Conservation (phyloP, 768 basidiomycete species). For the Tricholoma hemisulphureum region DNA sequence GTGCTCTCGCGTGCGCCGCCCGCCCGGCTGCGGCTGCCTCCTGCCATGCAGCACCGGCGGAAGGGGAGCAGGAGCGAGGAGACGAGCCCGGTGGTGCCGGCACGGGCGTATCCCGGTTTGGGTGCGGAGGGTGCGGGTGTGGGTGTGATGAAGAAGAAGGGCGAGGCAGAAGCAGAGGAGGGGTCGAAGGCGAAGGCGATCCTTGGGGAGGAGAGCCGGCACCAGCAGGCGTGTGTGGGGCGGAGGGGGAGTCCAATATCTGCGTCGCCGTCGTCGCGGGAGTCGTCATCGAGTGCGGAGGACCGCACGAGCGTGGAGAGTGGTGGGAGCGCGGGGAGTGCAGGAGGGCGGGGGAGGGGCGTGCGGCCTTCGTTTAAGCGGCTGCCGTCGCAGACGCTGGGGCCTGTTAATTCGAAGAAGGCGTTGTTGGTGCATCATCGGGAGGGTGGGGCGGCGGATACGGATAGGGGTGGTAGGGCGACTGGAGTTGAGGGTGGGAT, state of each 20-base stretch:
- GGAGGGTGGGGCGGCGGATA: slow-evolving; percentile 20
- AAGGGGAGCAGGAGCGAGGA: background rate
- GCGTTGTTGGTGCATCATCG: slow-evolving; percentile 38
- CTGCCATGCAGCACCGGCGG: slow-evolving; percentile 26
- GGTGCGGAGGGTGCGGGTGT: slow-evolving; percentile 13
- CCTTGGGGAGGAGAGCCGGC: slow-evolving; percentile 2
- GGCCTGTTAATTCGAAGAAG: slow-evolving; percentile 55
- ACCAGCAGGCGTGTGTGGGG: background rate
- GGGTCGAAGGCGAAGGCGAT: too few species aligned
- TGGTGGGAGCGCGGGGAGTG: slow-evolving; percentile 22
- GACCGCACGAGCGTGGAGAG: slow-evolving; percentile 22
- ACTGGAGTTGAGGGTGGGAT: background rate
- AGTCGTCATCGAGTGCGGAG: slow-evolving; percentile 33
- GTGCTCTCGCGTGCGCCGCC: slow-evolving; percentile 37
- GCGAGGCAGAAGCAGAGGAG: background rate
- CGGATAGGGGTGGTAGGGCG: background rate
- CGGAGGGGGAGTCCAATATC: slow-evolving; percentile 1
- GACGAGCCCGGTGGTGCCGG: slow-evolving; percentile 16
- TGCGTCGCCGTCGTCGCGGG: slow-evolving; percentile 26
- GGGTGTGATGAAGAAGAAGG: background rate
- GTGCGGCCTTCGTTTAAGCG: slow-evolving; percentile 69
- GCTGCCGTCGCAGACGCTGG: slow-evolving; percentile 71
- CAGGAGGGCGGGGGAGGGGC: slow-evolving; percentile 21
- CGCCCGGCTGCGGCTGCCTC: slow-evolving; percentile 50
- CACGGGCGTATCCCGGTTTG: background rate